Base-by-base conservation (phyloP, 2,329 filamentous ascomycete species). In the Fusarium globosum region DNA sequence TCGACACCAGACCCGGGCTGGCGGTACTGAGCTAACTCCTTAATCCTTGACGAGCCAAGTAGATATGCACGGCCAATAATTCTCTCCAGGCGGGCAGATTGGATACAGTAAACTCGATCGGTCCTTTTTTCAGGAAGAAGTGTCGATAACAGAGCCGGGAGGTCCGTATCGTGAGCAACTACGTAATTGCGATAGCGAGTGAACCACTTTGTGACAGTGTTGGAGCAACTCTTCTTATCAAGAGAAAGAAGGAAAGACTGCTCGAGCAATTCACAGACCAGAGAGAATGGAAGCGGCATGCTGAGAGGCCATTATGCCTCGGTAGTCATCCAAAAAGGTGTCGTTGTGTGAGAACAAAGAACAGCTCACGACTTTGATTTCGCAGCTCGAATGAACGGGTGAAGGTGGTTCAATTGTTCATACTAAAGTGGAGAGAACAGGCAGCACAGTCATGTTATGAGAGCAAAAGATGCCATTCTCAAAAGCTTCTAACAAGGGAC, bases 101-200 rank as follows among this genome's bases (percentile, higher is more conserved):
- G 89, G 3, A 97, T 85, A 42, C 86, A 88, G 79, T 95, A 97
- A 4, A 96, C 93, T 35, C 94, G 89, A 78, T 97, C 94, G 6
- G 90, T 91, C 60, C 94, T 87, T 72, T 88, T 91, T 71, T 95
- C 91, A 0, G 95, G 94, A 1, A 97, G 87, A 2, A 98, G 82
- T 6, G 92, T 91, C 3, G 93, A 95, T 1, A 97, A 84, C 4
- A 97, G 83, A 6, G 93, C 92, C 3, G 89, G 83, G 4, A 86
- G 84, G 76, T 91, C 84, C 3, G 88, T 89, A 35, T 87, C 85
- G 13, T 88, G 82, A 1, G 86, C 84, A 77, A 91, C 83, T 21
- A 97, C 86, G 3, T 82, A 81, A 21, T 81, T 80, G 10, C 88
- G 88, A 79, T 97, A 88, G 3, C 85, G 83, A 20, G 80, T 79